A percentile compares a stretch with the other conserved stretches of the same genome.
Conservation (phyloP, 306 rosid species). For the Amphicarpaea edgeworthii region DNA sequence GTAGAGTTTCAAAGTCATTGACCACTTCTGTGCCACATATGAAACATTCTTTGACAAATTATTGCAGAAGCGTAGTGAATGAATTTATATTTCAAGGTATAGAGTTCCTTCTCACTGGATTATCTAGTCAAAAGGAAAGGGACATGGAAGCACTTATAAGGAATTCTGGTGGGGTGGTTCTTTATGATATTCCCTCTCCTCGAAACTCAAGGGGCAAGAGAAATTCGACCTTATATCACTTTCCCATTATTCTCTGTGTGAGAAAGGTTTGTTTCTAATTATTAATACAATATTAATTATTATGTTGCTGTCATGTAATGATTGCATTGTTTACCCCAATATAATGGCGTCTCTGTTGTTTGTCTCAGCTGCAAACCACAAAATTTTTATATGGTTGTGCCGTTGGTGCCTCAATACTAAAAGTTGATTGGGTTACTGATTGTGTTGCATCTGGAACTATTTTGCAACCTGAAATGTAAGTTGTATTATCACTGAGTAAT, state of each 20-base stretch:
- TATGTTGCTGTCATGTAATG: conserved; percentile 3
- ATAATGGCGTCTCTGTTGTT: conserved; percentile 43
- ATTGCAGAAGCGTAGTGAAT: conserved; percentile 45
- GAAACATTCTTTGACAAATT: conserved; percentile 50
- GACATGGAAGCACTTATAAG: conserved; percentile 68
- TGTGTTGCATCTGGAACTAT: conserved; percentile 72
- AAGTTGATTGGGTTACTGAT: conserved; percentile 77
- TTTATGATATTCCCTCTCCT: conserved; percentile 73
- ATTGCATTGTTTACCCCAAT: conserved; percentile 7
- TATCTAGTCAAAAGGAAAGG: conserved; percentile 67
- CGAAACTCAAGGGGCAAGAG: conserved; percentile 59
- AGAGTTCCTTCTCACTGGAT: conserved; percentile 85
- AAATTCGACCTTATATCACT: conserved; percentile 46
- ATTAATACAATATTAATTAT: conserved; percentile 23
- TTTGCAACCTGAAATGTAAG: conserved; percentile 81
- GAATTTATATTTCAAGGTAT: conserved; percentile 69
- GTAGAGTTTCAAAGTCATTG: conserved; percentile 49
- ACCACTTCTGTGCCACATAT: conserved; percentile 33
- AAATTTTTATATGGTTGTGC: conserved; percentile 94
- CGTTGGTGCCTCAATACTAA: conserved; percentile 73
- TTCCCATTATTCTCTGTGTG: conserved; percentile 76
- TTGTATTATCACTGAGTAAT: conserved; percentile 33
- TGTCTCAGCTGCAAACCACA: conserved; percentile 76
- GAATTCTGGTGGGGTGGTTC: conserved; percentile 78
- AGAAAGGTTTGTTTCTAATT: conserved; percentile 65